Percentiles rank a stretch among this genome's conserved stretches.
Evolutionary conservation across 2,329 filamentous ascomycete genomes (phyloP).

Genomic region (Samsoniella hepiali): DNA sequence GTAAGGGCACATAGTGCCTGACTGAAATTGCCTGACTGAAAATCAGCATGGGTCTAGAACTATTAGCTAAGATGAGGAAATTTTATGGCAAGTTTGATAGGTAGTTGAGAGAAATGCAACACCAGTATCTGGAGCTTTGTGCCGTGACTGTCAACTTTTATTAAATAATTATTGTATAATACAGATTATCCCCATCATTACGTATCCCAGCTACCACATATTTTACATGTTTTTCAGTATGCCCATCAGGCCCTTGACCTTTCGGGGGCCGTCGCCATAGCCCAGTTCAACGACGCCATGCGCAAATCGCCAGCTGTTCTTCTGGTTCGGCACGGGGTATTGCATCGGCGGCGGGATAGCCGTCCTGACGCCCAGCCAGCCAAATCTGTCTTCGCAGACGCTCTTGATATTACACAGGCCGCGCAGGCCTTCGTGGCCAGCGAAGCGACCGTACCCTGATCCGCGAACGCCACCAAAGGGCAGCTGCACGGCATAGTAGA

Average conservation of each 20-base stretch:
- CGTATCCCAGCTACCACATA: neutral
- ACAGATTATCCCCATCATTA: neutral
- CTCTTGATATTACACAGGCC: slow-evolving; percentile 85
- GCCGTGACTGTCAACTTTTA: neutral
- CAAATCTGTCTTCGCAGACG: slow-evolving; percentile 72
- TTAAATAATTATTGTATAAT: slow-evolving; percentile 8
- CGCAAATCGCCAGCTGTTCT: slow-evolving; percentile 62
- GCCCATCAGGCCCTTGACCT: slow-evolving; percentile 39
- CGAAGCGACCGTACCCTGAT: slow-evolving; percentile 90
- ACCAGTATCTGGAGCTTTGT: neutral
- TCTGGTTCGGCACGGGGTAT: slow-evolving; percentile 71
- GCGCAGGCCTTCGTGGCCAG: slow-evolving; percentile 81
- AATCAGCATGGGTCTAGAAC: neutral
- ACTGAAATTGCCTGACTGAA: too few species aligned
- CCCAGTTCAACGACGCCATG: slow-evolving; percentile 59
- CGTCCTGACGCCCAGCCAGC: slow-evolving; percentile 63
- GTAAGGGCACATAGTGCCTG: neutral
- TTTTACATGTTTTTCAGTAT: slow-evolving; percentile 43
- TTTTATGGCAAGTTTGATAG: neutral
- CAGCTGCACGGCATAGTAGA: slow-evolving; percentile 88
- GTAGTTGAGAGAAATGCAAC: neutral
- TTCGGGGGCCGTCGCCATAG: slow-evolving; percentile 45
- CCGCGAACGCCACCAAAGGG: slow-evolving; percentile 91
- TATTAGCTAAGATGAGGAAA: neutral
- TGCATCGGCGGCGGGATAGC: slow-evolving; percentile 75